Base-by-base conservation (phyloP, 208 protist species). In the Acanthamoeba sp. region DNA sequence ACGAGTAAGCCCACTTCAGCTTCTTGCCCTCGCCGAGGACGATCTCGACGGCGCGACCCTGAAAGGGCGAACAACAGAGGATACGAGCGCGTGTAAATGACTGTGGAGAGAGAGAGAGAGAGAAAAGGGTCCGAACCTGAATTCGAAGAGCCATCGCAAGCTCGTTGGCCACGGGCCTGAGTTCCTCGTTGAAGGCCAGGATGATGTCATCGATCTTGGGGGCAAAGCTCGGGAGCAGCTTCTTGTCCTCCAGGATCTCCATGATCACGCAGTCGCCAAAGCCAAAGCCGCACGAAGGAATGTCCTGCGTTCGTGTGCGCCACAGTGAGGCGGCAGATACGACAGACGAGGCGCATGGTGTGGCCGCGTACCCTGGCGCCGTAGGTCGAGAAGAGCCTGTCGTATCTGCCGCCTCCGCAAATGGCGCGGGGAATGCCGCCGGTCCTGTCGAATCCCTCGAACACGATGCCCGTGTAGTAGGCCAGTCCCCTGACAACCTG, bases 391-490 rank as follows among this genome's bases (percentile, higher is more conserved):
- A 99, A 96, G 27, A 99, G 97, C 69, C 97, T 97, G 97, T 99
- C 98, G 96, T 99, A 99, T 45, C 98, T 97, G 48, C 98, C 98
- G 34, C 98, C 98, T 50, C 98, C 98, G 96, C 96, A 99, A 85
- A 99, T 97, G 42, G 98, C 98, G 84, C 98, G 98, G n/a, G 45
- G 69, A 59, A 99, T 98, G 94, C 98, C 98, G 78, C 98, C 98
- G 32, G 95, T 96, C 57, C 98, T 97, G 92, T 99, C 98, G 92
- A 99, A 99, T 36, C 97, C 98, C 95, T 99, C 98, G 95, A 99
- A 99, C 5, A 99, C 98, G 87, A 99, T 98, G 59, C 98, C 98
- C 34, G 98, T 99, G 97, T 99, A 99, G 95, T 99, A 99, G 2
- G 98, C 98, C 22, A 99, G 96, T 6, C 98, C 98, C 59, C 98